A percentile compares a stretch with the other conserved stretches of the same genome.
These are phyloP conservation scores for Trichocladium antarcticum DNA, from an alignment of 495 filamentous ascomycete species.

Conservation along the genomic window DNA sequence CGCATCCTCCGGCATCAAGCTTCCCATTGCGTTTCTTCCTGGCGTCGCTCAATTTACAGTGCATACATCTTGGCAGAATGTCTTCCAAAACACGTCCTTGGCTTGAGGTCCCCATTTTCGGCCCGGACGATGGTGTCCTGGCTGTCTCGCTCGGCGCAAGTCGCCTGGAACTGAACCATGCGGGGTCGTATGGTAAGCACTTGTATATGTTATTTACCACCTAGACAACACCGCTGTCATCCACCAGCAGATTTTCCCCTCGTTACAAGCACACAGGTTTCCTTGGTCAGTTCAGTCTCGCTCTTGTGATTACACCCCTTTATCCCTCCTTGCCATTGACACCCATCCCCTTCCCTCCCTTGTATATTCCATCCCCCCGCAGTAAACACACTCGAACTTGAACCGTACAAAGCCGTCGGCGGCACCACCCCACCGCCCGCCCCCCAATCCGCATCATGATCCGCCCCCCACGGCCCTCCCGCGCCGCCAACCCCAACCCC, in stretches of 20 bases:
- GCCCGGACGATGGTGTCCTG: constrained; percentile 13
- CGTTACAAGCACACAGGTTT: too few relatives aligned
- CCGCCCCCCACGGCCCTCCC: constrained; percentile 30
- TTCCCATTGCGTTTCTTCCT: too few relatives aligned
- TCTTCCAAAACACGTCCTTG: not conserved
- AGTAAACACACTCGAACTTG: not conserved
- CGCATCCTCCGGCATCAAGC: too few relatives aligned
- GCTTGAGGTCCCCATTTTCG: constrained; percentile 37
- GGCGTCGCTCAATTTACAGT: too few relatives aligned
- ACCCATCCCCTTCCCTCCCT: not conserved
- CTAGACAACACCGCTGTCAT: too few relatives aligned
- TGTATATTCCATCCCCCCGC: too few relatives aligned
- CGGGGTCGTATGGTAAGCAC: constrained; percentile 29
- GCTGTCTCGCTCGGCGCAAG: constrained; percentile 24
- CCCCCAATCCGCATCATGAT: constrained; percentile 35
- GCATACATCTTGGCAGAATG: not conserved
- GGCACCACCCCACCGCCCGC: constrained; percentile 29
- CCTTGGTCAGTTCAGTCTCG: too few relatives aligned
- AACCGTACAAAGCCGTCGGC: constrained; percentile 14
- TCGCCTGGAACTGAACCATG: constrained; percentile 33
- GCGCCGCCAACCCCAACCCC: too few relatives aligned
- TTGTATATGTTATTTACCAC: too few relatives aligned
- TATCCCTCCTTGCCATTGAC: not conserved
- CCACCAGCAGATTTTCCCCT: too few relatives aligned
- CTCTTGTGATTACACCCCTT: not conserved